Conservation (phyloP, 1,284 basidiomycete genomes). For the Wolfiporia cocos region DNA sequence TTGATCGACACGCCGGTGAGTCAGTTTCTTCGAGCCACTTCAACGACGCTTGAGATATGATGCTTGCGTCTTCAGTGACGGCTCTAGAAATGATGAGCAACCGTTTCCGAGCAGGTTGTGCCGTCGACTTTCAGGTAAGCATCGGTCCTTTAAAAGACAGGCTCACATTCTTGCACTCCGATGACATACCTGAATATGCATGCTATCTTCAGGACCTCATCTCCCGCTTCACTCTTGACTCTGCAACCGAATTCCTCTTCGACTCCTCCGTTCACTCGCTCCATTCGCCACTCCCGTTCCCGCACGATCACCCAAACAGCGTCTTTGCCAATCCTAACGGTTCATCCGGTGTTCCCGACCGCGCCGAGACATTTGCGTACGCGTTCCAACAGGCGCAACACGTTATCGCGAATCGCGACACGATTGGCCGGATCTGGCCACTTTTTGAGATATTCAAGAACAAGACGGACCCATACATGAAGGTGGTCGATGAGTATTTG, state of each 20-base stretch:
- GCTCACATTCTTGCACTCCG: background rate
- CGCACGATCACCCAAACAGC: constrained; percentile 12
- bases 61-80: background rate
- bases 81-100: constrained; percentile 5
- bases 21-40: background rate
- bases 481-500: constrained; percentile 13
- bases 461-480: constrained; percentile 12
- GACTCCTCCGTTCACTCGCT: constrained; percentile 30
- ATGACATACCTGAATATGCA: background rate
- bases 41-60: background rate
- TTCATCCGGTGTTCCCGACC: background rate
- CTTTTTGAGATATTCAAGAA: constrained; percentile 12
- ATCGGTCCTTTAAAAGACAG: background rate
- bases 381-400: constrained; percentile 34
- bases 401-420: constrained; percentile 23
- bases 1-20: constrained; percentile 5
- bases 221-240: constrained; percentile 34
- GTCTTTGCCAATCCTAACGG: background rate
- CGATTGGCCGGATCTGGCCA: constrained; percentile 24
- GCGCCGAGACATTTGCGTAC: constrained; percentile 29
- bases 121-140: constrained; percentile 18
- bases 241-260: constrained; percentile 37
- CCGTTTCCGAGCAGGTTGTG: background rate
- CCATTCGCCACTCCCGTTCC: constrained; percentile 24
- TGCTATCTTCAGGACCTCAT: constrained; percentile 23